A percentile compares a stretch with the other conserved stretches of the same genome.
phyloP scores from a whole-genome alignment of 2,329 filamentous ascomycete genomes.

The Cladosporium sp. region DNA sequence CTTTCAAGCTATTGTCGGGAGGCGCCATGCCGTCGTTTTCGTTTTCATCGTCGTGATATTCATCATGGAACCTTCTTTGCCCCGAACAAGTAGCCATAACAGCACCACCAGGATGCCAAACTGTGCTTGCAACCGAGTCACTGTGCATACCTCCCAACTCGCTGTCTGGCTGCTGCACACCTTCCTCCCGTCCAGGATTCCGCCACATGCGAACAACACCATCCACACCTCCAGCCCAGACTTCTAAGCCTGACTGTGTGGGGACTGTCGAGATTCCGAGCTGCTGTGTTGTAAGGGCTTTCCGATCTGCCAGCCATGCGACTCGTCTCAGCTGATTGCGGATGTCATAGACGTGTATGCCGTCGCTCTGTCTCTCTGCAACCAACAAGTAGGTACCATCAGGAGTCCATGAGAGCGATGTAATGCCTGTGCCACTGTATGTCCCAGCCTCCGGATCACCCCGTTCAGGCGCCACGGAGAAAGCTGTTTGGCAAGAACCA shows the following conservation, averaged over 20 bases:
- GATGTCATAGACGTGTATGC: slow-evolving; percentile 56
- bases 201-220: slow-evolving; percentile 47
- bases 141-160: slow-evolving; percentile 41
- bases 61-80: slow-evolving; percentile 27
- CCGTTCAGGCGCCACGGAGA: slow-evolving; percentile 33
- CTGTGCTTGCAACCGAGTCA: slow-evolving; percentile 41
- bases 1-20: slow-evolving; percentile 8
- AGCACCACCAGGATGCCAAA: slow-evolving; percentile 44
- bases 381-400: slow-evolving; percentile 57
- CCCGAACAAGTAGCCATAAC: slow-evolving; percentile 51
- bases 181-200: slow-evolving; percentile 39
- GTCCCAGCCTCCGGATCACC: slow-evolving; percentile 12
- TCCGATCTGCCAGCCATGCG: slow-evolving; percentile 43
- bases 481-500: slow-evolving; percentile 43
- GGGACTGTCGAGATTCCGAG: slow-evolving; percentile 51
- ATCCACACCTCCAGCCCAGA: slow-evolving; percentile 59
- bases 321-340: slow-evolving; percentile 50
- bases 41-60: neutral
- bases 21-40: neutral
- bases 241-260: slow-evolving; percentile 42
- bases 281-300: slow-evolving; percentile 50
- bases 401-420: slow-evolving; percentile 54
- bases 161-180: slow-evolving; percentile 39
- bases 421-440: slow-evolving; percentile 50
- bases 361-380: slow-evolving; percentile 54